Evolutionary conservation across 1,139 yeast species (phyloP), one percentile per base, ranked within the genome.

Genomic region (Sugiyamaella novakii): DNA sequence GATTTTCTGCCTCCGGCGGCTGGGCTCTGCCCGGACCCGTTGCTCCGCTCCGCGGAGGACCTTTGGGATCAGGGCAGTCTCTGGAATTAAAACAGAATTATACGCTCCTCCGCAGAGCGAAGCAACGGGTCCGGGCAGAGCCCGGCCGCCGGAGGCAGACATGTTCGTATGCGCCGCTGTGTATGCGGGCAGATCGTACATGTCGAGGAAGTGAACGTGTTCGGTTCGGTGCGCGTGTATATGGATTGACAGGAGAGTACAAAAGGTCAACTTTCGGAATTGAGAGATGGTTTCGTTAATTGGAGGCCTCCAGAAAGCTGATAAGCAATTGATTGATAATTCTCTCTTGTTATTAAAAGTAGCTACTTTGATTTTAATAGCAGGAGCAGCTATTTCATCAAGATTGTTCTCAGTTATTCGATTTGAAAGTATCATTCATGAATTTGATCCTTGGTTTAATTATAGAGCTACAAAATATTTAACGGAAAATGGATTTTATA

Each of bases 381-480:
- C 91, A 33, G 91, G 87, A 19, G 98, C 98, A 2, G 96, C 98
- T 34, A 78, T 92, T 51, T 83, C 95, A 42, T 84, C 96, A 51
- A 81, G 99, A 64, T 76, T 92, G 66, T 81, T 81, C 65, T 79
- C 76, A 41, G 77, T 73, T 45, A 68, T 71, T 49, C 64, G 74
- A 34, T 94, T 89, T 66, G 99, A 94, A 72, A 83, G 94, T 53
- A 94, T 94, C 64, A 94, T 94, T 69, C 99, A 94, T 73, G 99
- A 94, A 70, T 92, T 92, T 57, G 98, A 94, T 71, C 98, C 98
- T 30, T 92, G 98, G 98, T 94, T 94, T 77, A 92, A 92, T 69
- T 92, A 81, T 73, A 75, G 98, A 60, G 98, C 98, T 41, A 87
- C 98, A 21, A 87, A 87, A 67, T 88, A 89, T 69, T 77, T 92